Evolutionary conservation across 83 land plant species (phyloP).

Genomic region (Thuja plicata): DNA sequence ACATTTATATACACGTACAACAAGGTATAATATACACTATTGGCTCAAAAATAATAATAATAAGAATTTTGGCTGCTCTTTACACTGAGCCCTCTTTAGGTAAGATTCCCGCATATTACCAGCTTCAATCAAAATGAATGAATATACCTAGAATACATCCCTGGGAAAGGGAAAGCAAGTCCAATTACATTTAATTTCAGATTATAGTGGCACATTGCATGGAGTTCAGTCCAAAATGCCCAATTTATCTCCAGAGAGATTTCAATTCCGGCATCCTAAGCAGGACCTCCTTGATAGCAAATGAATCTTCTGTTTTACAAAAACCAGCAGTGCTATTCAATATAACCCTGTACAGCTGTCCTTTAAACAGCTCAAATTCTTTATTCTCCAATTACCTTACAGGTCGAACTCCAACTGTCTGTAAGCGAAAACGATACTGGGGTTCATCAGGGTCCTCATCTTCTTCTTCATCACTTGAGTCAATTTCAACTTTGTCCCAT

Average conservation of each 20-base stretch:
- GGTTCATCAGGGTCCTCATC: slow-evolving; percentile 64
- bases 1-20: not conserved
- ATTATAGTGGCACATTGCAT: not conserved
- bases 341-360: not conserved
- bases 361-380: not conserved
- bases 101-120: not conserved
- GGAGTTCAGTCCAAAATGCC: not conserved
- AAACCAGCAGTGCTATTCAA: not conserved
- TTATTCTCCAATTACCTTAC: slow-evolving; percentile 35
- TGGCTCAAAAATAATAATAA: not conserved
- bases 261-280: not conserved
- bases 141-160: slow-evolving; percentile 11
- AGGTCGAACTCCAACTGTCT: slow-evolving; percentile 64
- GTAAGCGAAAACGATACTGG: slow-evolving; percentile 77
- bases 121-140: slow-evolving; percentile 8
- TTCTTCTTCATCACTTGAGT: slow-evolving; percentile 81
- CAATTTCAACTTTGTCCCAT: slow-evolving; percentile 84
- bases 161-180: not conserved
- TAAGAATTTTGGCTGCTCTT: not conserved
- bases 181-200: not conserved
- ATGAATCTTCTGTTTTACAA: not conserved
- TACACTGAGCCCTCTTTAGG: not conserved
- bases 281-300: not conserved
- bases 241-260: not conserved
- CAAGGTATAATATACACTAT: not conserved